phyloP scores from a whole-genome alignment of 306 rosid genomes.

The Cicer yamashitae region DNA sequence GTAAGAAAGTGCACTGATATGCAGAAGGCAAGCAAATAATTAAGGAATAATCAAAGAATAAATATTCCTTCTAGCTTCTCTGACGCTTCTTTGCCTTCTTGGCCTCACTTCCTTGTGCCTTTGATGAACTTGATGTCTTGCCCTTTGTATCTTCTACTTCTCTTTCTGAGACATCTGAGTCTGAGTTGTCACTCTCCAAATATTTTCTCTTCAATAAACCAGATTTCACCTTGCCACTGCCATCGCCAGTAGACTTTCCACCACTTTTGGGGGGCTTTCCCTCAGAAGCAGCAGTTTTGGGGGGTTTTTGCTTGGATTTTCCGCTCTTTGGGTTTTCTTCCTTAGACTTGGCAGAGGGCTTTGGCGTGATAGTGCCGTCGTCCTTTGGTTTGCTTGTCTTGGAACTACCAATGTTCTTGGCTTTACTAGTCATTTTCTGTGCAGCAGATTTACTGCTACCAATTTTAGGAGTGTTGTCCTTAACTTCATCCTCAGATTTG shows the following conservation, averaged over 20 bases:
- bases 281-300: slow-evolving; percentile 58
- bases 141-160: slow-evolving; percentile 52
- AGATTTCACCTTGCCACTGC: slow-evolving; percentile 59
- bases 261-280: slow-evolving; percentile 57
- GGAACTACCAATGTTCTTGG: slow-evolving; percentile 49
- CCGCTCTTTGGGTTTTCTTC: slow-evolving; percentile 57
- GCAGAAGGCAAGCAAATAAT: slow-evolving; percentile 41
- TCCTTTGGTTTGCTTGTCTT: slow-evolving; percentile 63
- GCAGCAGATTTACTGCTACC: slow-evolving; percentile 54
- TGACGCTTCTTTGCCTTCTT: slow-evolving; percentile 82
- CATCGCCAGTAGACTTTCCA: slow-evolving; percentile 60
- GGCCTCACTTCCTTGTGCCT: slow-evolving; percentile 55
- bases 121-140: slow-evolving; percentile 58
- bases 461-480: slow-evolving; percentile 60
- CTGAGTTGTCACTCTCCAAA: slow-evolving; percentile 50
- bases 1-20: slow-evolving; percentile 33
- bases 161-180: slow-evolving; percentile 46
- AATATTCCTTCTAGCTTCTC: slow-evolving; percentile 53
- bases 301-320: slow-evolving; percentile 61
- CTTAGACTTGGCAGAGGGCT: slow-evolving; percentile 60
- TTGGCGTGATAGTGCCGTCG: slow-evolving; percentile 52
- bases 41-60: slow-evolving; percentile 17
- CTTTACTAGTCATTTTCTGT: slow-evolving; percentile 56
- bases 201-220: slow-evolving; percentile 57
- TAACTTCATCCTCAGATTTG: slow-evolving; percentile 55